Base-by-base conservation (phyloP, 2,329 filamentous ascomycete genomes). In the Biscogniauxia marginata region DNA sequence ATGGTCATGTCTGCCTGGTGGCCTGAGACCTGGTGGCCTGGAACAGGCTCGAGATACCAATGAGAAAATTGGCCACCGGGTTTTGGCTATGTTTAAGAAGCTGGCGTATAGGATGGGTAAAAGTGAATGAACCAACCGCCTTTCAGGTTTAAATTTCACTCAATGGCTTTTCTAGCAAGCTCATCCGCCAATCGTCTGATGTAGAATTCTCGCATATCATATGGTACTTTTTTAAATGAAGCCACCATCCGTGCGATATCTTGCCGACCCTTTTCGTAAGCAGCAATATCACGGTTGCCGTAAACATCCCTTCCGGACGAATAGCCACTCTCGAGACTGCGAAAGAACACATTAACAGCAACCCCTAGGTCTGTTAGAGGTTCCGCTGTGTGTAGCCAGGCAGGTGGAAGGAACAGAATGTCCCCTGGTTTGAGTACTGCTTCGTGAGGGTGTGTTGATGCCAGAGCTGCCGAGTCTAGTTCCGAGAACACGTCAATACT, bases 261-360 rank as follows among this genome's bases (percentile, higher is more conserved):
- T 61, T 83, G 80, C 52, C 92, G 80, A 0, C 89, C 90, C 65
- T 89, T 91, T 70, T 96, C 91, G 69, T 96, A 96, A 1, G 88
- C 89, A 43, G 88, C 87, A 50, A 96, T 72, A 71, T 96, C 93
- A 43, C 91, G 81, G 68, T 96, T 96, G 1, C 90, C 92, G 68
- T 96, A 96, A 0, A 96, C 88, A 70, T 96, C 92, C 62, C 86
- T 83, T 1, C 92, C 91, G 1, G 81, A 71, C 0, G 90, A 85
- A 70, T 95, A 95, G 1, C 83, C 85, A 3, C 70, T 75, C 3
- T 85, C 76, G 8, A 95, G 76, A 59, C 86, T 87, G 46, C 86
- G 84, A 75, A 96, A 96, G 76, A 96, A 96, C 23, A 93, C 83
- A 69, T 96, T 96, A n/a, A 96, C 86, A 0, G 90, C 90, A 7